These are phyloP conservation scores for Clarireedia sp. DNA, from an alignment of 2,329 filamentous ascomycete genomes.

Conservation along the genomic window DNA sequence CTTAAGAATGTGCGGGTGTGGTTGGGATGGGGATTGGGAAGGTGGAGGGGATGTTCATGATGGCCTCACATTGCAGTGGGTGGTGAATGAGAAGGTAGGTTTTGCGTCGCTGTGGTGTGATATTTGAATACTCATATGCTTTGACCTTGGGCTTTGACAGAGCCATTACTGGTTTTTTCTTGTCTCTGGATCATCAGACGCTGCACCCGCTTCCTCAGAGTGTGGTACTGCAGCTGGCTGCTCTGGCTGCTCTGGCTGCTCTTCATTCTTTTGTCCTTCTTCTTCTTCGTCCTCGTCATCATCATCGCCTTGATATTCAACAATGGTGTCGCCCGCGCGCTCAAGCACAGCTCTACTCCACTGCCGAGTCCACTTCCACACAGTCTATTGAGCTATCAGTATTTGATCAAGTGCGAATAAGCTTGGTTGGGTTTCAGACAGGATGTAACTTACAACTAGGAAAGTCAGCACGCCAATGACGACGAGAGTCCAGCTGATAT, in stretches of 20 bases:
- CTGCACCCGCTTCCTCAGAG: neutral
- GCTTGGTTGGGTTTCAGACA: neutral
- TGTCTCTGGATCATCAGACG: constrained; percentile 8
- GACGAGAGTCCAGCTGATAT: constrained; percentile 72
- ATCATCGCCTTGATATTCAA: constrained; percentile 65
- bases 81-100: neutral
- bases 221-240: neutral
- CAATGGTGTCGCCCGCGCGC: constrained; percentile 68
- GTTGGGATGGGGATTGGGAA: neutral
- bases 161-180: constrained; percentile 14
- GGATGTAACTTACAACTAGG: constrained; percentile 53
- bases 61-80: neutral
- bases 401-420: neutral
- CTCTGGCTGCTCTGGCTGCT: neutral
- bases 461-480: constrained; percentile 75
- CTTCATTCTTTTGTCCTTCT: neutral
- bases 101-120: neutral
- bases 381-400: constrained; percentile 42
- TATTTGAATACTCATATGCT: neutral
- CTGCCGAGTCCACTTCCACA: constrained; percentile 73
- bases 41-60: neutral
- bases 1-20: constrained; percentile 78
- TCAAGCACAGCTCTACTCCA: constrained; percentile 68
- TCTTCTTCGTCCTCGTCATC: constrained; percentile 42
- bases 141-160: neutral